Conservation (phyloP, 768 basidiomycete genomes). For the Hebeloma cylindrosporum region DNA sequence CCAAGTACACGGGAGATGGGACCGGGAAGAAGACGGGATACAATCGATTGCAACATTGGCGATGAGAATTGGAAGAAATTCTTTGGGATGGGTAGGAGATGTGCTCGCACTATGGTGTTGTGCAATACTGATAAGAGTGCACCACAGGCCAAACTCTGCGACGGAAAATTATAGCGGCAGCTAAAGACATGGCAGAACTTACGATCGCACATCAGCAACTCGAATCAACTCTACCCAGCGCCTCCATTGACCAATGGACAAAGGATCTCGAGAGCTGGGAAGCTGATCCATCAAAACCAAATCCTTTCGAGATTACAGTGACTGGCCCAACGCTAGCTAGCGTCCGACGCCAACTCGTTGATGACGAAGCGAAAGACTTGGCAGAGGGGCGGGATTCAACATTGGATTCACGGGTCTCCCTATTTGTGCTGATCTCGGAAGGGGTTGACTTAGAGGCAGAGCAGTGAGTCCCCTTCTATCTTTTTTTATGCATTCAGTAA, state of each 20-base stretch:
- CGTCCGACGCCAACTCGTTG: constrained; percentile 8
- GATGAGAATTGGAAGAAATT: constrained; percentile 29
- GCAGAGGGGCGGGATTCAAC: constrained; percentile 3
- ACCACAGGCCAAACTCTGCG: too few relatives aligned
- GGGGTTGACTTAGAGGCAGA: constrained; percentile 22
- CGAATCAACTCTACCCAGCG: background rate
- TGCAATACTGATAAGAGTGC: too few relatives aligned
- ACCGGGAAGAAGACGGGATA: constrained; percentile 26
- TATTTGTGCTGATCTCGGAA: constrained; percentile 12
- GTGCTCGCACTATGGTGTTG: too few relatives aligned
- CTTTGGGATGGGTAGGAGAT: constrained; percentile 16
- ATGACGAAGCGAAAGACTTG: constrained; percentile 8
- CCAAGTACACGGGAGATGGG: constrained; percentile 35
- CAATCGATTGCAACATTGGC: constrained; percentile 27
- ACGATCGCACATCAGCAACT: constrained; percentile 4
- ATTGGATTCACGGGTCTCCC: constrained; percentile 13
- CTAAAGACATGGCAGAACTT: too few relatives aligned
- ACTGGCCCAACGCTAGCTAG: constrained; percentile 12
- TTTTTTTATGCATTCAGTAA: background rate
- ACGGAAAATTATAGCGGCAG: too few relatives aligned
- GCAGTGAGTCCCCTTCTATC: constrained; percentile 18
- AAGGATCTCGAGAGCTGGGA: constrained; percentile 5
- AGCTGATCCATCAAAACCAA: background rate
- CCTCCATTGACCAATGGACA: constrained; percentile 2
- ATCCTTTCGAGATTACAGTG: constrained; percentile 5